These are phyloP conservation scores for Gracilariopsis chorda DNA, from an alignment of 23 red algal genomes.

Conservation along the genomic window DNA sequence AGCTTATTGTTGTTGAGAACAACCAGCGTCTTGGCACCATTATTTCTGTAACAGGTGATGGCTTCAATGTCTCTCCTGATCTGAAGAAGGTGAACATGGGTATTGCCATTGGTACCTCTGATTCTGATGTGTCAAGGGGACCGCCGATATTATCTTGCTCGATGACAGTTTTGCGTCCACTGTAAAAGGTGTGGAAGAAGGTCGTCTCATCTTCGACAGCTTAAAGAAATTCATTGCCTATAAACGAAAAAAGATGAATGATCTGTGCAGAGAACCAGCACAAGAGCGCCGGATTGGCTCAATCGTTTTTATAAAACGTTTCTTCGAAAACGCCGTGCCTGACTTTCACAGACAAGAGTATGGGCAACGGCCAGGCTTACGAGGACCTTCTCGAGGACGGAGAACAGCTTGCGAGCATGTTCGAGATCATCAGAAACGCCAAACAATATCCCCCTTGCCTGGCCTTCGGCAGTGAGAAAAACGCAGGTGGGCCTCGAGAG, in stretches of 20 bases:
- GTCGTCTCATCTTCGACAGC: slow-evolving; percentile 97
- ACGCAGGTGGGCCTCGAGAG: too few species aligned
- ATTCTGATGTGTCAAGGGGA: slow-evolving; percentile 96
- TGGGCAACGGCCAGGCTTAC: background rate
- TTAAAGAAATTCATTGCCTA: slow-evolving; percentile 96
- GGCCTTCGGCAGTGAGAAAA: slow-evolving; percentile 22
- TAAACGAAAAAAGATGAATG: slow-evolving; percentile 27
- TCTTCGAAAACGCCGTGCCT: background rate
- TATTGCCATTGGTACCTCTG: slow-evolving; percentile 94
- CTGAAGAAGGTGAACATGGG: slow-evolving; percentile 99
- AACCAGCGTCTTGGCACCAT: slow-evolving; percentile 86
- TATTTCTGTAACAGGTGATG: slow-evolving; percentile 97
- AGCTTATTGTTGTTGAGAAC: slow-evolving; percentile 95
- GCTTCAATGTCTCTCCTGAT: slow-evolving; percentile 97
- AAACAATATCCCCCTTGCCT: slow-evolving; percentile 24
- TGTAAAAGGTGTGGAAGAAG: slow-evolving; percentile 94
- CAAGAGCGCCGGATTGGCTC: too few species aligned
- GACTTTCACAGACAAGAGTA: slow-evolving; percentile 5
- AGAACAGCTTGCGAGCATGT: slow-evolving; percentile 47
- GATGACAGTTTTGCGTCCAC: slow-evolving; percentile 99
- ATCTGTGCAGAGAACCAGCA: too few species aligned
- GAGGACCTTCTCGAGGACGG: background rate
- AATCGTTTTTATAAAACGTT: slow-evolving; percentile 6
- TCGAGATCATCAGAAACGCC: slow-evolving; percentile 57
- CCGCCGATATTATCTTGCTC: slow-evolving; percentile 93